These are phyloP conservation scores for Macaranga tanarius DNA, from an alignment of 441 rosid species.

Conservation along the genomic window DNA sequence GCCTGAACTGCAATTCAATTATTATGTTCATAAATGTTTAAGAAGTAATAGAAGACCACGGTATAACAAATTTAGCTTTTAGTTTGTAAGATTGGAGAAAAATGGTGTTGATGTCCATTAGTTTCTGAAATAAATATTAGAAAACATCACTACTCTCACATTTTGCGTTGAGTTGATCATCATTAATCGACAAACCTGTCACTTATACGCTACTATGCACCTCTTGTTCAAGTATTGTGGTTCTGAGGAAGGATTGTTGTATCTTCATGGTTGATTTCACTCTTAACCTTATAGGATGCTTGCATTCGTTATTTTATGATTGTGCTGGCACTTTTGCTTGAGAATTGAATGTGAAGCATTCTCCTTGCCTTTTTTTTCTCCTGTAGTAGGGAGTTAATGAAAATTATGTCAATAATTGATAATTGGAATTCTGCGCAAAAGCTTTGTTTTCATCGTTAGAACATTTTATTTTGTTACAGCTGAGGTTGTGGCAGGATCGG, in stretches of 20 bases:
- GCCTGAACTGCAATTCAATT: neutral
- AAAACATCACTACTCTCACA: neutral
- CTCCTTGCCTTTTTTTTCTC: neutral
- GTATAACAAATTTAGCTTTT: neutral
- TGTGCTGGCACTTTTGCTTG: neutral
- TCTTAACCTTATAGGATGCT: neutral
- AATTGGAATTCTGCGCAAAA: constrained; percentile 3
- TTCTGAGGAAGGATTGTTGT: neutral
- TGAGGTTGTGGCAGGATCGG: constrained; percentile 97
- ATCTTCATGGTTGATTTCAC: neutral
- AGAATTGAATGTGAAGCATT: constrained; percentile 6
- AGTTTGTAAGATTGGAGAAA: neutral
- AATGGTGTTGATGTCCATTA: neutral
- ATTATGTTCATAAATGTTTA: neutral
- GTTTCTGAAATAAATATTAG: too few species aligned
- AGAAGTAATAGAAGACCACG: too few species aligned
- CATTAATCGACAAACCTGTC: neutral
- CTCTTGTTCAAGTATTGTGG: neutral
- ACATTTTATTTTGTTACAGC: constrained; percentile 56
- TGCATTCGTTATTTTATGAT: neutral
- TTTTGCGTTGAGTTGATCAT: neutral
- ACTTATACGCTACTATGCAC: too few species aligned
- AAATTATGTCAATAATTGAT: neutral
- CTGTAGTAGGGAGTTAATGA: neutral
- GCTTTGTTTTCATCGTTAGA: constrained; percentile 27